Evolutionary conservation across 768 basidiomycete species (phyloP).

Genomic region (Xerocomus brunneocitrinus): DNA sequence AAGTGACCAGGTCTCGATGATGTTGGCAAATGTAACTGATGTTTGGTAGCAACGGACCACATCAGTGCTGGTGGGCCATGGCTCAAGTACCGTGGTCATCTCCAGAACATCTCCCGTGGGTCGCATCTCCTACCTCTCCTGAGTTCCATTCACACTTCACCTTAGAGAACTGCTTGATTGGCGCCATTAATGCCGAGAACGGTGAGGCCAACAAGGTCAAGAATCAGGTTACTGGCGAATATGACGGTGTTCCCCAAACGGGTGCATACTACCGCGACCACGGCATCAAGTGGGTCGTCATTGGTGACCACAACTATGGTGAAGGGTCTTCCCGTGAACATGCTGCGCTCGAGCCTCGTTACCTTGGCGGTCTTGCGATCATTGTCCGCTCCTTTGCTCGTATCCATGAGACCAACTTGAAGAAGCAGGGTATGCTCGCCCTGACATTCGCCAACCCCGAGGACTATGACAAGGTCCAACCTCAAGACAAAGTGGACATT

Average conservation of each 20-base stretch:
- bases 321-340: constrained; percentile 98
- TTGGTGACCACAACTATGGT: constrained; percentile 95
- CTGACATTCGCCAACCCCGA: constrained; percentile 88
- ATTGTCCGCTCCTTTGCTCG: constrained; percentile 96
- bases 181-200: constrained; percentile 94
- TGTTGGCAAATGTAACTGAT: background rate
- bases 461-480: constrained; percentile 91
- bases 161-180: constrained; percentile 92
- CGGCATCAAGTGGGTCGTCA: constrained; percentile 94
- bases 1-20: constrained; percentile 30
- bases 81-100: constrained; percentile 99
- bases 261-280: constrained; percentile 85
- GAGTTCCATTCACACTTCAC: constrained; percentile 4
- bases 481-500: constrained; percentile 86
- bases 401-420: constrained; percentile 97
- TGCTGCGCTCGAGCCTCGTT: constrained; percentile 93
- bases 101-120: constrained; percentile 94
- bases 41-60: constrained; percentile 71
- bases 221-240: constrained; percentile 87
- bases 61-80: constrained; percentile 98
- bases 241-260: constrained; percentile 77
- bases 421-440: constrained; percentile 99
- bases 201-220: constrained; percentile 94
- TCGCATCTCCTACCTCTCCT: constrained; percentile 7
- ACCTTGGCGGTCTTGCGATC: constrained; percentile 92